Conservation (phyloP, 768 basidiomycete genomes). For the Russula virescens region DNA sequence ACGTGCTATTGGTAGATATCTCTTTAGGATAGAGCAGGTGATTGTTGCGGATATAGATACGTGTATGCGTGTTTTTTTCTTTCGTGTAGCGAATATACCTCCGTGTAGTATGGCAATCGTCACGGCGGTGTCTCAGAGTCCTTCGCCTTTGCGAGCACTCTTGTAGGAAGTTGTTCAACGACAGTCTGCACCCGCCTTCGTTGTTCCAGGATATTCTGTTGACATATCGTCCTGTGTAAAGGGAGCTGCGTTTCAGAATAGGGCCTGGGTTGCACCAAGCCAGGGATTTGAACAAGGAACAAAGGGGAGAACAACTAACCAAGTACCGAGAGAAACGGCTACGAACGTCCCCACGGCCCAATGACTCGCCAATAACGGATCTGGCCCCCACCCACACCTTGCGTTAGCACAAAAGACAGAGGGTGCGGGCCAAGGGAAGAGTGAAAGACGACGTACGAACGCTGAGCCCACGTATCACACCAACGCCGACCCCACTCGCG, state of each 20-base stretch:
- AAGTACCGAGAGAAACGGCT: conserved; percentile 60
- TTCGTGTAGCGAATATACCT: conserved; percentile 17
- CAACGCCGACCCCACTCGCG: conserved; percentile 72
- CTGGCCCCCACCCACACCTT: conserved; percentile 32
- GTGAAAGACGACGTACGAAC: conserved; percentile 42
- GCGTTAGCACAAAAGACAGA: background rate
- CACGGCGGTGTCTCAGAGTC: conserved; percentile 23
- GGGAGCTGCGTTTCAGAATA: background rate
- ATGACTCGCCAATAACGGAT: conserved; percentile 59
- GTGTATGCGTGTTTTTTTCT: background rate
- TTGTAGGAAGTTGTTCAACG: conserved; percentile 56
- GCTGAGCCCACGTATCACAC: conserved; percentile 63
- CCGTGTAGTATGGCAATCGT: background rate
- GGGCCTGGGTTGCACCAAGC: background rate
- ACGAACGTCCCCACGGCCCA: conserved; percentile 78
- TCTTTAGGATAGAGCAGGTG: background rate
- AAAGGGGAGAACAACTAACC: conserved; percentile 40
- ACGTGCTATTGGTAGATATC: background rate
- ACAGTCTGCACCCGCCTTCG: conserved; percentile 49
- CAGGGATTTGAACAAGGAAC: background rate
- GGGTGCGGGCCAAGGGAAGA: background rate
- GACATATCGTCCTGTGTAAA: conserved; percentile 54
- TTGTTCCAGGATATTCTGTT: conserved; percentile 49
- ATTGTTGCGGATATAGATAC: background rate
- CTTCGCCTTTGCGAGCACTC: conserved; percentile 40